Base-by-base conservation (phyloP, 2,329 filamentous ascomycete species). In the Neofusicoccum sp. region DNA sequence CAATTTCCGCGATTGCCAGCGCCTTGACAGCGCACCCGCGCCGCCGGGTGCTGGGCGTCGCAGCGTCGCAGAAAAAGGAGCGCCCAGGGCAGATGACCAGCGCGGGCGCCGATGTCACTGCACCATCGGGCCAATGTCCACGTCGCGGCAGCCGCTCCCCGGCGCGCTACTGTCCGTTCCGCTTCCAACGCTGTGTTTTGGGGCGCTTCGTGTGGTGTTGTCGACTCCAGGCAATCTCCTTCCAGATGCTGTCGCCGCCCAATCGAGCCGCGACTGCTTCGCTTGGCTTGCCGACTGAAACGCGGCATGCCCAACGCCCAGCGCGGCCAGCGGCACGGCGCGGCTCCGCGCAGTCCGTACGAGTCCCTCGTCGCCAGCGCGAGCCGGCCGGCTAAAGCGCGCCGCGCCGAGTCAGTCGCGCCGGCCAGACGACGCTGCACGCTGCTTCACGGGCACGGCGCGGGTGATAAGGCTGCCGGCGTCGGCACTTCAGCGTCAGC, bases 1-100 rank as follows among this genome's bases (percentile, higher is more conserved):
- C 59, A 61, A 61, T 61, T 61, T 61, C 59, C 47, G 47, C 29
- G 11, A 34, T 61, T 61, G 47, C 34, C 16, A 29, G 54, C 33
- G 54, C 39, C 43, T n/a, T 22, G 12, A 16, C 4, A 14, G 41
- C 14, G 54, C 41, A 47, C 41, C 52, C 54, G 54, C 31, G 54
- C 43, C 54, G 59, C 39, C 33, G 47, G 59, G 48, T 36, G 47
- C 36, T 44, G 48, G 59, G 59, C 12, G 37, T 28, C 29, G 56
- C n/a, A 47, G 28, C 39, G 31, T 31, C 12, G 29, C 48, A 31
- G 47, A 44, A 54, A 61, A 52, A 61, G 59, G 59, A 61, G 59
- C 47, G 31, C n/a, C 8, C 28, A n/a, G 31, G 29, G 47, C 59
- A 61, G 59, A 61, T 61, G 59, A 61, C 59, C 59, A 41, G 28